Conservation (phyloP, 176 grass and related monocot species). For the Musa schizocarpa region DNA sequence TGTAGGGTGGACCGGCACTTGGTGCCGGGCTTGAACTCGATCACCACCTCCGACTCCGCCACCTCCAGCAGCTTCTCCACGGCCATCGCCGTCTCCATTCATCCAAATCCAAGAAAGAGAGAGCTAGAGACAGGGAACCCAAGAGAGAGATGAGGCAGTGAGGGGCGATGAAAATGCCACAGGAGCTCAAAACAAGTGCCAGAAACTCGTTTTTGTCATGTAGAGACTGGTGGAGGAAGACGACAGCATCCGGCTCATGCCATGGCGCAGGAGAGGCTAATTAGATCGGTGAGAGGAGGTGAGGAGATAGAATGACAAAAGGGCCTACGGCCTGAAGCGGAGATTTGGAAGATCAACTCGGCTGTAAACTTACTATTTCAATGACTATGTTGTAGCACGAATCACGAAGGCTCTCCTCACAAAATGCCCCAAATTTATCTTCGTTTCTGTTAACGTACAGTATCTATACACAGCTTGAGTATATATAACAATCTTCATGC, state of each 20-base stretch:
- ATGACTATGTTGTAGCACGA: no score
- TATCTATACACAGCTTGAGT: no score
- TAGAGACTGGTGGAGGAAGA: background rate
- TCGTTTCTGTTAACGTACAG: no score
- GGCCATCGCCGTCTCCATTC: background rate
- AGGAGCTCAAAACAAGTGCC: background rate
- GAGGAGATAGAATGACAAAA: background rate
- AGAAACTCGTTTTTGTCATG: background rate
- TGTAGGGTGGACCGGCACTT: constrained; percentile 72
- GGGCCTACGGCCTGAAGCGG: background rate
- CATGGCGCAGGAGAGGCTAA: background rate
- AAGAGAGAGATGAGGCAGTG: background rate
- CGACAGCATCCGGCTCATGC: background rate
- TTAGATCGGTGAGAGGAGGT: background rate
- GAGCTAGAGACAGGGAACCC: background rate
- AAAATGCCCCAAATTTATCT: no score
- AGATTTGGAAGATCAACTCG: background rate
- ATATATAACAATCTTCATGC: no score
- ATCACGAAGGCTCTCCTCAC: no score
- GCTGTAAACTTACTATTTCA: no score
- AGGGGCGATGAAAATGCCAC: background rate
- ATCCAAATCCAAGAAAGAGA: background rate
- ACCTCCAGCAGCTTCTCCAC: constrained; percentile 47
- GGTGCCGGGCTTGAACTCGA: constrained; percentile 66
- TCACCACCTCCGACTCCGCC: constrained; percentile 49